Base-by-base conservation (phyloP, 306 rosid species). In the Sphenostylis stenocarpa region DNA sequence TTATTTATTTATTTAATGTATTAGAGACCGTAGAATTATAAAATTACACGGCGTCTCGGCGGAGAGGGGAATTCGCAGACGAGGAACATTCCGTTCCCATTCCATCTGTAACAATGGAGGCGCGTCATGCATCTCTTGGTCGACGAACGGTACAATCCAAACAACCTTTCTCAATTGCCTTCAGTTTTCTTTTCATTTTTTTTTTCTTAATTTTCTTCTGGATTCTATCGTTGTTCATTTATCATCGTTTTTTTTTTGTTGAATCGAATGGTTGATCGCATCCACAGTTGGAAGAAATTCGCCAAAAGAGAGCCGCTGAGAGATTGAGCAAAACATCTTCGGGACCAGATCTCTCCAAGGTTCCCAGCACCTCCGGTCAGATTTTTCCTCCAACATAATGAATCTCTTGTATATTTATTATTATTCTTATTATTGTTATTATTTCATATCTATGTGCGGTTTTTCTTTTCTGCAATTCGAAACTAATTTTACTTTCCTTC, bases 261-360 rank as follows among this genome's bases (percentile, higher is more conserved):
- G 53, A 56, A 63, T 69, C 66, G 13, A 3, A 23, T 56, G 53
- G 20, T 76, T n/a, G n/a, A 52, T 73, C 76, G 51, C 65, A 23
- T 77, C 31, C 47, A 28, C 80, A 89, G 97, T 68, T 95, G 75
- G 96, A 89, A 69, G 98, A 95, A 55, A 92, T 95, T 89, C 96
- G 97, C 55, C 94, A 92, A 69, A 92, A 95, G 87, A 84, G 99
- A 66, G 99, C 97, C 0, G 94, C 91, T 0, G 97, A 92, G 56
- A 88, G 97, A 72, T 84, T 95, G 75, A 90, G 70, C 87, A 90
- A 90, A 87, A 20, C 89, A 61, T 76, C 97, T 56, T 95, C 99
- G 1, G 97, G 97, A 10, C 92, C 90, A 66, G 99, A 95, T 92
- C 91, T 90, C 47, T 84, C 47, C 79, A 55, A 81, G 71, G 74